Evolutionary conservation across 2,329 filamentous ascomycete genomes (phyloP).

Genomic region (Xylariaceae sp.): DNA sequence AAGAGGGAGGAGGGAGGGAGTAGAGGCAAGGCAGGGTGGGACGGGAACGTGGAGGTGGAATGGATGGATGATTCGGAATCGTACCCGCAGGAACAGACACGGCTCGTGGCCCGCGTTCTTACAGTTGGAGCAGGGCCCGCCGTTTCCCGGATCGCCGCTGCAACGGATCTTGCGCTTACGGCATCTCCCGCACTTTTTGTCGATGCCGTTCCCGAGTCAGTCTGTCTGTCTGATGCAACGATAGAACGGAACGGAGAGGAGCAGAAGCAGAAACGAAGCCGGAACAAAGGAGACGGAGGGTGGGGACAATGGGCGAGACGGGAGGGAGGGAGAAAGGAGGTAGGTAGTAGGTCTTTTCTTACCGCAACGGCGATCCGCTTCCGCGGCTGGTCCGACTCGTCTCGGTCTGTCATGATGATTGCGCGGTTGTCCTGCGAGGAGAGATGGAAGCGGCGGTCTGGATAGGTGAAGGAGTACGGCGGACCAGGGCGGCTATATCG

Average conservation of each 20-base stretch:
- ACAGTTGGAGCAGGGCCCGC: slow-evolving; percentile 78
- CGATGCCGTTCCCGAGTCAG: slow-evolving; percentile 19
- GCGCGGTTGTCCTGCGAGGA: slow-evolving; percentile 35
- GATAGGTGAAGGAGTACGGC: slow-evolving; percentile 34
- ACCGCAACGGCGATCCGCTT: slow-evolving; percentile 58
- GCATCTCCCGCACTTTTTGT: slow-evolving; percentile 72
- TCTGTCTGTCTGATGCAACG: not conserved
- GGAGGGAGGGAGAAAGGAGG: not conserved
- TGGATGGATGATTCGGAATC: slow-evolving; percentile 2
- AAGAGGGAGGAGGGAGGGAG: no score
- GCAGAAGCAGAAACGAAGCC: not conserved
- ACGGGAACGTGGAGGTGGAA: not conserved
- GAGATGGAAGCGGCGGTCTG: slow-evolving; percentile 37
- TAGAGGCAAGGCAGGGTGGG: slow-evolving; percentile 4
- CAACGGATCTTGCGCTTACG: slow-evolving; percentile 93
- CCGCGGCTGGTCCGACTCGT: slow-evolving; percentile 44
- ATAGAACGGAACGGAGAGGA: not conserved
- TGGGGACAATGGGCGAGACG: not conserved
- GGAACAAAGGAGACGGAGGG: slow-evolving; percentile 5
- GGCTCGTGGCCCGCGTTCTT: slow-evolving; percentile 63
- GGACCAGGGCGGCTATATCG: slow-evolving; percentile 39
- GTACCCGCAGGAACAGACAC: slow-evolving; percentile 78
- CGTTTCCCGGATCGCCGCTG: slow-evolving; percentile 74
- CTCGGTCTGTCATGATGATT: slow-evolving; percentile 39
- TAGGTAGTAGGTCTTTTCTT: slow-evolving; percentile 29